Base-by-base conservation (phyloP, 2,329 filamentous ascomycete species). In the Cadophora malorum region DNA sequence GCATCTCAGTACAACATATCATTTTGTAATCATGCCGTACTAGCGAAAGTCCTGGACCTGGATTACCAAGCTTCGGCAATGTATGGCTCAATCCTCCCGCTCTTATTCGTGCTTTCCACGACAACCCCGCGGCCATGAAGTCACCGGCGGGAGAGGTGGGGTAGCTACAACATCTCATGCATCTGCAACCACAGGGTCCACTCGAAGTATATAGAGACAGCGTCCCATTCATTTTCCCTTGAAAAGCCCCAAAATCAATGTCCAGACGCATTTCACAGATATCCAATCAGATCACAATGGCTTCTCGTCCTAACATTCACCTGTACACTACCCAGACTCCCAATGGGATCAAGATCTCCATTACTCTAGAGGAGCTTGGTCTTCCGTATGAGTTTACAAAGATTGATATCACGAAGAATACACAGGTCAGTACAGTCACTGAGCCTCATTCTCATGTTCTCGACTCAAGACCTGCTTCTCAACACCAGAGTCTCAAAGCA, bases 331-430 rank as follows among this genome's bases (percentile, higher is more conserved):
- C 86, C 14, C 86, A 69, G 76, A 97, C 94, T 63, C 93, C 94
- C 56, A 97, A 97, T 80, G 93, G 94, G 71, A 91, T 96, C 84
- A 97, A 97, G 79, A 87, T 93, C 70, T 94, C 92, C 66, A 97
- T 97, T 72, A 85, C 92, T 10, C 83, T 97, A 19, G 93, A 96
- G 81, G 94, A 97, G 81, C 85, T 97, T 4, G 90, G 90, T 73
- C 82, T 96, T 50, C 87, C 90, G n/a, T 97, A 97, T 82, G 89
- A 93, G 80, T 86, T 89, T 53, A 86, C 90, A 63, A 83, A 86
- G 53, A 89, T 96, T 75, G 85, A 91, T n/a, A 85, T 96, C 68
- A 82, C 79, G 70, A 91, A 91, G 71, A 91, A 93, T 78, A 85
- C 56, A 19, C 56, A 59, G 45, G 45, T 49, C 19, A 49, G 45